phyloP scores from a whole-genome alignment of 768 basidiomycete genomes.

The Agrocybe chaxingu region DNA sequence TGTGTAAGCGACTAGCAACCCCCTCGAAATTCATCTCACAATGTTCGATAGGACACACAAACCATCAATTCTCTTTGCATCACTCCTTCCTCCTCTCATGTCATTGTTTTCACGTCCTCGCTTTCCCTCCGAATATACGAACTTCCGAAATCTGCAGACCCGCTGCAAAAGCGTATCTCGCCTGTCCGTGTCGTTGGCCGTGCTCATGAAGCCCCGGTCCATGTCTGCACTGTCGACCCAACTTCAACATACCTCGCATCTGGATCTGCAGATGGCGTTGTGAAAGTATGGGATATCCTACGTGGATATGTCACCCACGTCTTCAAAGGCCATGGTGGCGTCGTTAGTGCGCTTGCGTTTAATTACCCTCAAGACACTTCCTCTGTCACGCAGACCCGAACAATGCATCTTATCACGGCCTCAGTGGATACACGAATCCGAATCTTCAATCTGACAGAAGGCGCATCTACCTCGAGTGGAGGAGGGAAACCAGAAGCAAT shows the following conservation, averaged over 20 bases:
- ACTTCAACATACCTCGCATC: constrained; percentile 91
- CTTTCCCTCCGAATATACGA: constrained; percentile 83
- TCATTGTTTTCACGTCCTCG: constrained; percentile 79
- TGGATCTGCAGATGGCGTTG: constrained; percentile 93
- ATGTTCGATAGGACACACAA: constrained; percentile 66
- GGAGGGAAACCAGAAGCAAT: constrained; percentile 68
- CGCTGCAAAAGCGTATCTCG: constrained; percentile 48
- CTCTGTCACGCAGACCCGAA: constrained; percentile 39
- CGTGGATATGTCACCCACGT: constrained; percentile 91
- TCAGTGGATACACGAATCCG: constrained; percentile 90
- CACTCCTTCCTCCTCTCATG: constrained; percentile 68
- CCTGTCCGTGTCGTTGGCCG: constrained; percentile 75
- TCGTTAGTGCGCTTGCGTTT: constrained; percentile 87
- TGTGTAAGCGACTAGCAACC: constrained; percentile 37
- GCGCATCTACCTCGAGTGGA: constrained; percentile 52
- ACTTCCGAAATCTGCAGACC: constrained; percentile 49
- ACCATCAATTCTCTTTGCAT: constrained; percentile 81
- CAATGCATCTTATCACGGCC: constrained; percentile 84
- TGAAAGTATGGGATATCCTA: constrained; percentile 93
- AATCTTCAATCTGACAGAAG: constrained; percentile 82
- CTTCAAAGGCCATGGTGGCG: constrained; percentile 97
- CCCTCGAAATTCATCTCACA: constrained; percentile 6
- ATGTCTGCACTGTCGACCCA: constrained; percentile 81
- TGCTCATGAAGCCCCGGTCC: constrained; percentile 92
- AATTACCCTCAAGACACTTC: constrained; percentile 69